A percentile compares a stretch with the other conserved stretches of the same genome.
Evolutionary conservation across 495 filamentous ascomycete genomes (phyloP).

Genomic region (Trichoderma reesei): DNA sequence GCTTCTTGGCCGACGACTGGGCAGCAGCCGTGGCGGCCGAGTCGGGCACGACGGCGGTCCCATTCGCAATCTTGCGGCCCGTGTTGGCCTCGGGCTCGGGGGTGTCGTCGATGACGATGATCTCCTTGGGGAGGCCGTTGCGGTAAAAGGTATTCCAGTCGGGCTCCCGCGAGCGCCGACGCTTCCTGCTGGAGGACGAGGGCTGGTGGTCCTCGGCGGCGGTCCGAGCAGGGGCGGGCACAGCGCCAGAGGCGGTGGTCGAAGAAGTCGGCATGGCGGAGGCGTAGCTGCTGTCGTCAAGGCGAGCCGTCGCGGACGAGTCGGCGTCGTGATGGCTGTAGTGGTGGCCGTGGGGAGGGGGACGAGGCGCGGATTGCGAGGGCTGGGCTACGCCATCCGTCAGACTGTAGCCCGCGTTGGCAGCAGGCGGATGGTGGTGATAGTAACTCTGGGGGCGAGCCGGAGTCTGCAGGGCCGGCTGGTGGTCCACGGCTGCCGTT

Average conservation of each 20-base stretch:
- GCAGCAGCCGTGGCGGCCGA: constrained; percentile 13
- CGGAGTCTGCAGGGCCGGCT: constrained; percentile 23
- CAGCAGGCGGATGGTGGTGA: constrained; percentile 32
- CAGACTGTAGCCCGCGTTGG: constrained; percentile 27
- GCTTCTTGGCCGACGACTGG: constrained; percentile 27
- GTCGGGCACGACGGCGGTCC: constrained; percentile 15
- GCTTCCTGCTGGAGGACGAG: constrained; percentile 43
- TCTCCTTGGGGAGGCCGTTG: constrained; percentile 83
- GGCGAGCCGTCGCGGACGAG: constrained; percentile 15
- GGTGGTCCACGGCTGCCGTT: constrained; percentile 40
- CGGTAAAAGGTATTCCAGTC: constrained; percentile 90
- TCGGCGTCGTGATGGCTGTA: constrained; percentile 5
- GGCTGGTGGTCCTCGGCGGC: constrained; percentile 23
- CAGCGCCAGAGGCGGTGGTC: constrained; percentile 16
- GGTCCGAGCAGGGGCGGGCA: constrained; percentile 27
- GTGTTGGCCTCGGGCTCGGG: constrained; percentile 45
- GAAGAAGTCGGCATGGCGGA: neutral
- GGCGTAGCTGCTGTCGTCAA: constrained; percentile 18
- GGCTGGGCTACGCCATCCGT: constrained; percentile 27
- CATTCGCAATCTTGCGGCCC: constrained; percentile 23
- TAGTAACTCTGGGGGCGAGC: constrained; percentile 16
- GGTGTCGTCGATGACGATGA: constrained; percentile 95
- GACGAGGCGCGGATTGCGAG: constrained; percentile 24
- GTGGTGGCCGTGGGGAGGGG: constrained; percentile 23
- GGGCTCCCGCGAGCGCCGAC: constrained; percentile 51